Base-by-base conservation (phyloP, 441 rosid genomes). In the Mallotus repandus region DNA sequence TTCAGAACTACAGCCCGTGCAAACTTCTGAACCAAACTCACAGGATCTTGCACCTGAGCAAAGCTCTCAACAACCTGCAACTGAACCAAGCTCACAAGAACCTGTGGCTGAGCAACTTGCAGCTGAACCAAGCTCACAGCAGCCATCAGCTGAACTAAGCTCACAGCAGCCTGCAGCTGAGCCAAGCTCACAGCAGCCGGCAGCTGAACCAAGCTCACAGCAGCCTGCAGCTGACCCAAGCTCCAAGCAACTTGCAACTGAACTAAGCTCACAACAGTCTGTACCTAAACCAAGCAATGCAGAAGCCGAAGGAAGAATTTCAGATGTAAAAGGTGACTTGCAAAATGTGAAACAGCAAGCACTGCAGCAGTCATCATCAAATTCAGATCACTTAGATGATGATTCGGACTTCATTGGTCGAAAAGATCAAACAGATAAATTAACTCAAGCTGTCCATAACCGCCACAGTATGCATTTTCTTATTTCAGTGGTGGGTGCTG, bases 401-500 rank as follows among this genome's bases (percentile, higher is more conserved):
- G 67, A 61, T 18, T 18, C 14, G 7, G 59, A 60, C 4, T 70
- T 54, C n/a, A 56, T 65, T 49, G 77, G 74, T 25, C 60, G 4
- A 56, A 55, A 59, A 13, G n/a, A 59, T 9, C 19, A 66, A 74
- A 66, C 15, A n/a, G 14, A 41, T 59, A 66, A 72, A 41, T 56
- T 81, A 41, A 67, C 48, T 4, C 70, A 69, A 58, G 70, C 45
- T 22, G n/a, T 70, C 14, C 21, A 54, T 43, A 43, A 4, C 21
- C 38, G 67, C 46, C 7, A 70, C 16, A 18, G 7, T 3, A 2
- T 68, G 38, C 46, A 11, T 53, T 73, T 72, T 54, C 71, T 60
- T 41, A 66, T 78, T 60, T 43, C 76, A 1, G 80, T 84, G 62
- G 70, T 67, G 29, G 86, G 81, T 54, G 46, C 4, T 59, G 77